These are phyloP conservation scores for Erodium maritimum DNA, from an alignment of 345 rosid genomes.

Conservation along the genomic window DNA sequence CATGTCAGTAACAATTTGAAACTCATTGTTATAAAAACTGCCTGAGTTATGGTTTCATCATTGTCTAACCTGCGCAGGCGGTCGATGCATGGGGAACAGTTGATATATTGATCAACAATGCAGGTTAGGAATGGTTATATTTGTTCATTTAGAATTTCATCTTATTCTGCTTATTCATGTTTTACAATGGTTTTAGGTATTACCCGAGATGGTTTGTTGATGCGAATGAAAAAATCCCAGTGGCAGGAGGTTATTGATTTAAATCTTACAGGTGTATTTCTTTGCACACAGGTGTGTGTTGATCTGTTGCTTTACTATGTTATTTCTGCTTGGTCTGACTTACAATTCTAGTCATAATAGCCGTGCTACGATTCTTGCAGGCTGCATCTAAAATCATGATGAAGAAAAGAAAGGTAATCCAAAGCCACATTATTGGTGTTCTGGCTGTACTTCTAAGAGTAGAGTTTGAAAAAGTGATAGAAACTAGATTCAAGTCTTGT, in stretches of 20 bases:
- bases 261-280: conserved; percentile 90
- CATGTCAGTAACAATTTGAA: neutral
- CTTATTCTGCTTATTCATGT: conserved; percentile 10
- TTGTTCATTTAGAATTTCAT: conserved; percentile 4
- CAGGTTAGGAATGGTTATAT: conserved; percentile 38
- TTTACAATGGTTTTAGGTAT: conserved; percentile 48
- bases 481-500: neutral
- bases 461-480: neutral
- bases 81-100: conserved; percentile 91
- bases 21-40: neutral
- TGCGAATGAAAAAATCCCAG: conserved; percentile 87
- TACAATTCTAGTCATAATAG: conserved; percentile 9
- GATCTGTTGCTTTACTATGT: conserved; percentile 5
- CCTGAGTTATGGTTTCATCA: conserved; percentile 4
- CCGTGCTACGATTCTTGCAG: conserved; percentile 35
- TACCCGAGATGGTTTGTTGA: conserved; percentile 71
- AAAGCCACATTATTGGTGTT: neutral
- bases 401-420: conserved; percentile 78
- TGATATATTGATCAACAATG: conserved; percentile 87
- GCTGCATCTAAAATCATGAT: conserved; percentile 93
- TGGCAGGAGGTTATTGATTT: conserved; percentile 95
- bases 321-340: conserved; percentile 5
- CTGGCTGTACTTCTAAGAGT: neutral
- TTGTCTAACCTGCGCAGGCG: conserved; percentile 44
- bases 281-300: conserved; percentile 76